Base-by-base conservation (phyloP, 2,329 filamentous ascomycete species). In the Botrytis paeoniae region DNA sequence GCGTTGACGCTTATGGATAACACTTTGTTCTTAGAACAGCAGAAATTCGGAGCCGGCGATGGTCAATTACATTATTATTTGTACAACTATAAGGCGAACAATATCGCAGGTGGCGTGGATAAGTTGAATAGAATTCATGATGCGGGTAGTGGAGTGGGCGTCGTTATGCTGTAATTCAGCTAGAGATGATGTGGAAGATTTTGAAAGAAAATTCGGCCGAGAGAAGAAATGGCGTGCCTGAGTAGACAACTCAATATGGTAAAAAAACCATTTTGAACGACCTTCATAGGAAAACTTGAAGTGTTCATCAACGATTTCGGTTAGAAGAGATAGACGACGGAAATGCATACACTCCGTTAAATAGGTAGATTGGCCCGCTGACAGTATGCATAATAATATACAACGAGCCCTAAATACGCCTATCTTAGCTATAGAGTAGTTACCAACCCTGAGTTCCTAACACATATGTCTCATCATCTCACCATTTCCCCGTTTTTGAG, bases 1-100 rank as follows among this genome's bases (percentile, higher is more conserved):
- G 95, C 94, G 0, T 87, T 99, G 72, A 97, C 95, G 0, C 87
- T 98, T 57, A 91, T 97, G 83, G 95, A 99, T 83, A 99, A 99
- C 82, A 92, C 90, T 0, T 87, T 98, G 32, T 98, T 99, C 88
- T 86, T 99, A 9, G 91, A 95, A 81, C 88, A 98, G 77, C 93
- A 98, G 80, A 97, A 97, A 83, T 99, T 98, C 79, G 96, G 95
- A 62, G 91, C 92, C 8, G 96, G 96, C 45, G 96, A 99, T 81
- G 96, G 96, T 64, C 94, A 96, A 82, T 86, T 99, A 78, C 94
- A 99, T 83, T 99, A 95, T 84, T 99, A 99, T 83, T 86, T 99
- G 45, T 99, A 97, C 87, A 99, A 99, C 84, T 99, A 98, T 85
- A 90, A 94, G 73, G 93, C 94, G 20, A 91, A 93, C 74, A 90